Base-by-base conservation (phyloP, 331 rosid species). In the Rosa hybrid region DNA sequence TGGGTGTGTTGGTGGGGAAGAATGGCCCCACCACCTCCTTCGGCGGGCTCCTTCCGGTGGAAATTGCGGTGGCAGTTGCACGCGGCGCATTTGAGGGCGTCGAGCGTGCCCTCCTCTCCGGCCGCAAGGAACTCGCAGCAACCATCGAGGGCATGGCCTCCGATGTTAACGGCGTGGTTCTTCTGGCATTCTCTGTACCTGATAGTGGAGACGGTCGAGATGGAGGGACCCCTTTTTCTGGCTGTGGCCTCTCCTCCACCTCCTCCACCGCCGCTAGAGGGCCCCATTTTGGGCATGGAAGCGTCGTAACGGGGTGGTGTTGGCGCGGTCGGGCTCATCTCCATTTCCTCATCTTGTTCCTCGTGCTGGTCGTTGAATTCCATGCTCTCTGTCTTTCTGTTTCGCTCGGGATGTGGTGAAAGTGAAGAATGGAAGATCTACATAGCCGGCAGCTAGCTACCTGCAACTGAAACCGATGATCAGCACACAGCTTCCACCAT, bases 61-160 rank as follows among this genome's bases (percentile, higher is more conserved):
- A 95, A 95, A 65, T 92, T 95, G 30, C 98, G 97, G 89, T 95
- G 98, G 63, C 98, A 95, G 86, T 83, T 86, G 71, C 98, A 95
- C 39, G 98, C 98, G 60, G 98, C 98, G 82, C 98, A 95, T 78
- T 84, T 90, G 8, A 92, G 91, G 14, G 92, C 96, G 76, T 95
- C 98, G 2, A 95, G 80, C 7, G 94, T 82, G 2, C 98, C 98
- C 67, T 90, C 97, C 12, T 84, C 96, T 0, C 98, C 98, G 0
- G 96, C 93, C 0, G 97, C 88, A 56, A 92, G 59, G 76, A 95
- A 95, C 92, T 92, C 98, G 41, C 98, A 83, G 76, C 98, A 95
- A 1, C 98, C 98, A 67, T 95, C 98, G 9, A 95, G 86, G 30
- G 98, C 90, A 75, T 95, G 96, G 12, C 92, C 92, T 0, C 98